Evolutionary conservation across 2,329 filamentous ascomycete genomes (phyloP).

Genomic region (Cordyceps cateniannulata): DNA sequence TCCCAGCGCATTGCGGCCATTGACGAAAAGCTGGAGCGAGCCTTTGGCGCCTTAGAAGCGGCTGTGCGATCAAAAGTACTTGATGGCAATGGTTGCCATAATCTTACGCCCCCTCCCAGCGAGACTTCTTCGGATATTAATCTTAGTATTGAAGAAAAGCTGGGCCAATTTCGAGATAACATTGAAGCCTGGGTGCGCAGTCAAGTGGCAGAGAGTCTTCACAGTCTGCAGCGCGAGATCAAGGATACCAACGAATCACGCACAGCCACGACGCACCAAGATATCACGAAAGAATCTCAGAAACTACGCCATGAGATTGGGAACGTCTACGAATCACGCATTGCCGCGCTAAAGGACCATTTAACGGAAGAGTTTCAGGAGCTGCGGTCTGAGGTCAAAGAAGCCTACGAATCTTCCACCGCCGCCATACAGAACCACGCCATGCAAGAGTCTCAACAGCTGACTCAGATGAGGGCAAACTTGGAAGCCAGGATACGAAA

Average conservation of each 20-base stretch:
- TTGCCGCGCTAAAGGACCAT: no score
- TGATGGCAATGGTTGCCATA: neutral
- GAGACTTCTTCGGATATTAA: slow-evolving; percentile 1
- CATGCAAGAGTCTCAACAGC: neutral
- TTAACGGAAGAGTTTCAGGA: neutral
- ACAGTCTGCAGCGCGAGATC: neutral
- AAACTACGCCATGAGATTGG: neutral
- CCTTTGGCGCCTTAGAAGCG: neutral
- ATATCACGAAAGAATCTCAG: neutral
- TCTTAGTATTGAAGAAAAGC: neutral
- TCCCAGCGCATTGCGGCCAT: neutral
- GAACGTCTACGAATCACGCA: no score
- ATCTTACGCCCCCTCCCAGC: neutral
- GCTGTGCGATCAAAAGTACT: neutral
- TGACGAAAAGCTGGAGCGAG: neutral
- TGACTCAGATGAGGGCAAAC: neutral
- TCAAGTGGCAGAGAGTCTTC: neutral
- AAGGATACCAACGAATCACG: neutral
- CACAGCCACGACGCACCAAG: neutral
- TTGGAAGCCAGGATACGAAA: neutral
- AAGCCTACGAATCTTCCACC: neutral
- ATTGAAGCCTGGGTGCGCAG: neutral
- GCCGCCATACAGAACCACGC: neutral
- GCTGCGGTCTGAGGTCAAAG: neutral
- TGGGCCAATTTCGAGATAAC: neutral